phyloP scores from a whole-genome alignment of 2,329 filamentous ascomycete genomes.

The Sporothrix humicola region DNA sequence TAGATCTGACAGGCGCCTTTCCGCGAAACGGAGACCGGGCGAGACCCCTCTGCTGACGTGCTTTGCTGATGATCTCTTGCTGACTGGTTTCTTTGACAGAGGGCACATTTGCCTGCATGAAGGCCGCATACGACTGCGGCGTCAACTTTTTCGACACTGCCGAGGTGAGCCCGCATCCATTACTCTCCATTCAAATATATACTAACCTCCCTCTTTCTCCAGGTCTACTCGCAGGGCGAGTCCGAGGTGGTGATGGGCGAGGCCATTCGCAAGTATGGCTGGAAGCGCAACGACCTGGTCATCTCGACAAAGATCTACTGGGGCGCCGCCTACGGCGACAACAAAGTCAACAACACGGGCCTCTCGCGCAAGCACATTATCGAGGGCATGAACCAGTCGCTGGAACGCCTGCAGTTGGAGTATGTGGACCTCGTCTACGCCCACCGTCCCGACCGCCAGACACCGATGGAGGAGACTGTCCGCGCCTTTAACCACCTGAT shows the following conservation, averaged over 20 bases:
- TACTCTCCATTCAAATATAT: neutral
- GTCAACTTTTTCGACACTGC: constrained; percentile 70
- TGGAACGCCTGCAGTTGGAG: constrained; percentile 65
- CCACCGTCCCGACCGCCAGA: constrained; percentile 63
- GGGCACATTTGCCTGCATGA: constrained; percentile 65
- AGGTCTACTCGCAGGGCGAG: constrained; percentile 61
- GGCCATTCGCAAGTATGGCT: constrained; percentile 65
- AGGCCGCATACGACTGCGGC: constrained; percentile 64
- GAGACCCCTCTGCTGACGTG: neutral
- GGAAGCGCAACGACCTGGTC: constrained; percentile 66
- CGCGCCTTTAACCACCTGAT: constrained; percentile 56
- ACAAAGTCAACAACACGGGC: constrained; percentile 58
- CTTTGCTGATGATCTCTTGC: neutral
- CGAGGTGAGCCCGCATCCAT: constrained; percentile 47
- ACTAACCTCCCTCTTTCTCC: neutral
- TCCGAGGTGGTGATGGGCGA: constrained; percentile 68
- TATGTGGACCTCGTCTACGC: constrained; percentile 71
- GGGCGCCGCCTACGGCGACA: constrained; percentile 65
- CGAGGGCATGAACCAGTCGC: constrained; percentile 62
- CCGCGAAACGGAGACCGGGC: neutral
- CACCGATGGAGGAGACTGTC: constrained; percentile 68
- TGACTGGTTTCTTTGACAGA: constrained; percentile 46
- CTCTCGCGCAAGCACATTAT: constrained; percentile 58
- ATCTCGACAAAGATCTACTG: constrained; percentile 69
- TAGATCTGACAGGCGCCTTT: neutral